phyloP scores from a whole-genome alignment of 768 basidiomycete species.

The Suillus spraguei region DNA sequence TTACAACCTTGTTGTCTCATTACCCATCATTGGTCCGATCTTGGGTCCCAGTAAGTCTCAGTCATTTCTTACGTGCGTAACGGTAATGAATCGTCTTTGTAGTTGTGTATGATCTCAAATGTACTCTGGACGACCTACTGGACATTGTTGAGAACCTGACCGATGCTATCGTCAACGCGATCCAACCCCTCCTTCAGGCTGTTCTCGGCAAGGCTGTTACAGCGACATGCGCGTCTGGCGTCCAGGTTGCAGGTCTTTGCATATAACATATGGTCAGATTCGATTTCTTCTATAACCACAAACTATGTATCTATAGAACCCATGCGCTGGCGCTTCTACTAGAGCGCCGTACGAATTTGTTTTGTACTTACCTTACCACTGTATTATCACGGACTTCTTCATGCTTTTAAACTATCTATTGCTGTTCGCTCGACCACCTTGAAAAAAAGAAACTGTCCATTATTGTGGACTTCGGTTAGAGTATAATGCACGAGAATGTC shows the following conservation, averaged over 20 bases:
- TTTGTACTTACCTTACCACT: conserved; percentile 35
- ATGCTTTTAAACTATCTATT: conserved; percentile 4
- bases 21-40: conserved; percentile 51
- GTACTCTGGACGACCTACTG: conserved; percentile 53
- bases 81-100: conserved; percentile 6
- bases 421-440: conserved; percentile 4
- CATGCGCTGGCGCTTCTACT: conserved; percentile 18
- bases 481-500: neutral
- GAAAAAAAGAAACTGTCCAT: neutral
- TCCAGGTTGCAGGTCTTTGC: conserved; percentile 22
- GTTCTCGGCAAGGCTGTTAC: conserved; percentile 25
- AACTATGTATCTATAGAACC: conserved; percentile 33
- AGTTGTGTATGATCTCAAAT: conserved; percentile 67
- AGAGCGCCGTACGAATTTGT: conserved; percentile 23
- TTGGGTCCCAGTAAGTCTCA: conserved; percentile 56
- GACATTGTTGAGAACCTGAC: conserved; percentile 50
- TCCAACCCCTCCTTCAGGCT: conserved; percentile 39
- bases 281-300: conserved; percentile 29
- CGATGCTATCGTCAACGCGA: conserved; percentile 47
- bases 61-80: conserved; percentile 2
- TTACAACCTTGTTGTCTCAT: conserved; percentile 33
- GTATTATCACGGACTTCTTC: conserved; percentile 22
- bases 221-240: conserved; percentile 26
- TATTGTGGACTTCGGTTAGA: too few species aligned
- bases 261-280: conserved; percentile 26